Evolutionary conservation across 768 basidiomycete species (phyloP), one percentile per base, ranked within the genome.

Genomic region (Lactifluus pinguis): DNA sequence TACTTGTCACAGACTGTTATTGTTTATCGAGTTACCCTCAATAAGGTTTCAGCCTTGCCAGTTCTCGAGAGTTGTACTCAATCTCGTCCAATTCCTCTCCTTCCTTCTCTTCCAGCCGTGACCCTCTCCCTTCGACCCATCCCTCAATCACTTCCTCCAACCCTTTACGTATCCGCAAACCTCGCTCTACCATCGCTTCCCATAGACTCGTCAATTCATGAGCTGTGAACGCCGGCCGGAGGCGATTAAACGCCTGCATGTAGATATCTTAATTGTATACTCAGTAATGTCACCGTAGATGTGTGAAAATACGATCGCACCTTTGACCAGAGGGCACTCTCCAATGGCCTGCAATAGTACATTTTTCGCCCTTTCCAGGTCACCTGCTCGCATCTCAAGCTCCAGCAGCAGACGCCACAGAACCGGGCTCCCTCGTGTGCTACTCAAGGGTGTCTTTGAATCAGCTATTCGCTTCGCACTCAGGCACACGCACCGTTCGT

Each of bases 131-230:
- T 41, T 76, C 78, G 15, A 66, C 66, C 76, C 75, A 77, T 9
- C 76, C 78, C 21, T 76, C 78, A 44, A 83, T 48, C 50, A 73
- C 74, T 66, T 83, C 84, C 13, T 90, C 87, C 66, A 91, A 61
- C 0, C 80, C 84, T 52, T 72, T 70, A 48, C 85, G 77, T 69
- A 87, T 72, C 49, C 90, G 80, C 25, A 92, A 67, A 4, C 84
- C 85, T 42, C 87, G 74, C 69, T 92, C 90, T 6, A 78, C 85
- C 90, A 92, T 92, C 4, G 80, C 80, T 58, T 89, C 87, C 51
- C 77, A 84, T 55, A 86, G 77, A 21, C 69, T 76, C 53, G 77
- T 77, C 64, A 92, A 74, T 70, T 92, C 89, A 15, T 73, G 72
- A 17, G 72, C 65, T 51, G 73, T 77, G 70, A 92, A 92, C 52